These are phyloP conservation scores for Clitopilus hobsonii DNA, from an alignment of 768 basidiomycete genomes.

Conservation along the genomic window DNA sequence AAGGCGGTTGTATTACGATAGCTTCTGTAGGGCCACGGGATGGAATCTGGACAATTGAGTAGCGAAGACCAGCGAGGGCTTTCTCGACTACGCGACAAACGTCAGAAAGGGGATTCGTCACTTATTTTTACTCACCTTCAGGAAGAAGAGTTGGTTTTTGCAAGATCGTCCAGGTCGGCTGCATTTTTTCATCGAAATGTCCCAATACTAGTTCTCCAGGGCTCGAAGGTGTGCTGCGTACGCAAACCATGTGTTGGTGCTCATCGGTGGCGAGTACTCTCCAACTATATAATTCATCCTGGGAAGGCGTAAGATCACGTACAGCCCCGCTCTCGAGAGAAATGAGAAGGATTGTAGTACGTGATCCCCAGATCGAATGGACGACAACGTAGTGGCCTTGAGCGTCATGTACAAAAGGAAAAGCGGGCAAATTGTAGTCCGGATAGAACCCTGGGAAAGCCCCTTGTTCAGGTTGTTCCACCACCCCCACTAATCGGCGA, in stretches of 20 bases:
- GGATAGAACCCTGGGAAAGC: slow-evolving; percentile 66
- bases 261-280: slow-evolving; percentile 48
- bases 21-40: slow-evolving; percentile 47
- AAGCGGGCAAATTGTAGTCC: slow-evolving; percentile 37
- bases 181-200: slow-evolving; percentile 19
- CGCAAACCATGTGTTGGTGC: slow-evolving; percentile 35
- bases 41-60: slow-evolving; percentile 46
- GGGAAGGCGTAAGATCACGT: slow-evolving; percentile 36
- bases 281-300: slow-evolving; percentile 41
- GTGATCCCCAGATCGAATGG: slow-evolving; percentile 51
- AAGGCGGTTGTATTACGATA: slow-evolving; percentile 38
- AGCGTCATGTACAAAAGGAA: slow-evolving; percentile 30
- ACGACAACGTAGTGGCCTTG: slow-evolving; percentile 28
- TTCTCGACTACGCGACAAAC: slow-evolving; percentile 43
- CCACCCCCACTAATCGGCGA: slow-evolving; percentile 31
- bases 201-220: slow-evolving; percentile 51
- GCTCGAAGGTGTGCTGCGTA: slow-evolving; percentile 41
- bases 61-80: slow-evolving; percentile 35
- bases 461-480: slow-evolving; percentile 29
- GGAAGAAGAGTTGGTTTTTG: slow-evolving; percentile 35
- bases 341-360: slow-evolving; percentile 45
- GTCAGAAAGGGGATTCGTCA: no score
- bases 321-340: slow-evolving; percentile 35
- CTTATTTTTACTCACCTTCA: slow-evolving; percentile 40
- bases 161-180: slow-evolving; percentile 33